Conservation (phyloP, 164 flowering plant genomes). For the Warburgia ugandensis region DNA sequence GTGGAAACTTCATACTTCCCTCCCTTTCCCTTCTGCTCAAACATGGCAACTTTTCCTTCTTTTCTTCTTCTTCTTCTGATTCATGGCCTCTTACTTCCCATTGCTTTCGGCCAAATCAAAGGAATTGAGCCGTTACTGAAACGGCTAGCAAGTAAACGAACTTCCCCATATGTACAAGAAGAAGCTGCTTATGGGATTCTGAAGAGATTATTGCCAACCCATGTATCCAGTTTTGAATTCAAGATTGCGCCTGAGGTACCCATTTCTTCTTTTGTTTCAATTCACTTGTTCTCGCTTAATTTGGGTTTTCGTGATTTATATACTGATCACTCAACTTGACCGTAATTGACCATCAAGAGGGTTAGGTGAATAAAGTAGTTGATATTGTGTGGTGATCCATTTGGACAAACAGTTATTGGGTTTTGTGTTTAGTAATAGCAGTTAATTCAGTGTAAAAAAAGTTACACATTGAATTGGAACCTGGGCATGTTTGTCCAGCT, state of each 20-base stretch:
- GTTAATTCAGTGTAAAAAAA: background rate
- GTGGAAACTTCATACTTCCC: too few relatives aligned
- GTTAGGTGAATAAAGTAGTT: too few relatives aligned
- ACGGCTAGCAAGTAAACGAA: conserved; percentile 41
- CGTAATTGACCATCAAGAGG: background rate
- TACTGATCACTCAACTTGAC: background rate
- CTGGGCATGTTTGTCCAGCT: too few relatives aligned
- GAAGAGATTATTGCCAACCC: conserved; percentile 62
- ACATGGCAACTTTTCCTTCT: conserved; percentile 1
- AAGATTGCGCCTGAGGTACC: conserved; percentile 43
- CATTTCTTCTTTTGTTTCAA: background rate
- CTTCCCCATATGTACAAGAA: conserved; percentile 53
- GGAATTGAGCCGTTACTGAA: conserved; percentile 31
- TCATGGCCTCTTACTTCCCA: background rate
- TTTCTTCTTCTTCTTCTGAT: background rate
- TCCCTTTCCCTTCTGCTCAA: background rate
- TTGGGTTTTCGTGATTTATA: background rate
- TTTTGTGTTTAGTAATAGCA: background rate
- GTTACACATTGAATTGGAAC: too few relatives aligned
- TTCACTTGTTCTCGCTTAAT: background rate
- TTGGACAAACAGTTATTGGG: too few relatives aligned
- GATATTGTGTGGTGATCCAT: too few relatives aligned
- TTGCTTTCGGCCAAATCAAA: conserved; percentile 8
- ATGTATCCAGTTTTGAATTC: conserved; percentile 61
- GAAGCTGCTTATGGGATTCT: conserved; percentile 62